Percentiles rank a stretch among this genome's conserved stretches.
phyloP scores from a whole-genome alignment of 1,139 yeast species.

The Hyphopichia buzzinii region DNA sequence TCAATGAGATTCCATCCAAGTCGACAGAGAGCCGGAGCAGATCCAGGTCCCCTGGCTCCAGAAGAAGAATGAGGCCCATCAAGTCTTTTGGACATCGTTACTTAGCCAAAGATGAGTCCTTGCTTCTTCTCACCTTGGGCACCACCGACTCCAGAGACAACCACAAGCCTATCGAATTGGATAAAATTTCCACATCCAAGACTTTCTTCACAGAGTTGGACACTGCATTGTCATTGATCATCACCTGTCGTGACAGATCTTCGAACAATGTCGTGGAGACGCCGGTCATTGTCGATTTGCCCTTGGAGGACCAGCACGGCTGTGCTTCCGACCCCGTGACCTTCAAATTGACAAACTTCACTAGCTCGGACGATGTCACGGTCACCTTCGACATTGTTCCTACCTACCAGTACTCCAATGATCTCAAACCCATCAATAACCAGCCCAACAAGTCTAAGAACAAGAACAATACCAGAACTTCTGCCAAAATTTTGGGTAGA shows the following conservation, averaged over 20 bases:
- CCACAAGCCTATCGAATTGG: constrained; percentile 64
- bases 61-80: constrained; percentile 45
- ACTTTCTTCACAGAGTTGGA: constrained; percentile 81
- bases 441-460: constrained; percentile 7
- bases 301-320: constrained; percentile 76
- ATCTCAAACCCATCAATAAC: constrained; percentile 6
- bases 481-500: constrained; percentile 63
- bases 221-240: constrained; percentile 78
- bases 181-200: constrained; percentile 70
- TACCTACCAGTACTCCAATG: constrained; percentile 58
- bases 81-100: constrained; percentile 88
- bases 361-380: constrained; percentile 53
- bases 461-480: constrained; percentile 18
- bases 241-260: constrained; percentile 50
- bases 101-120: constrained; percentile 59
- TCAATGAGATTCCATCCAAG: constrained; percentile 1
- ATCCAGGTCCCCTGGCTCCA: constrained; percentile 28
- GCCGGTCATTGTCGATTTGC: constrained; percentile 75
- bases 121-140: constrained; percentile 79
- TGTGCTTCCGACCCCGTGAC: constrained; percentile 80
- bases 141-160: constrained; percentile 73
- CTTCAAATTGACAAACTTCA: constrained; percentile 57
- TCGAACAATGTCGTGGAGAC: constrained; percentile 53
- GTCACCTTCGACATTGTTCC: constrained; percentile 87
- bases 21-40: constrained; percentile 21